These are phyloP conservation scores for Gaertneriomyces sp. DNA, from an alignment of 192 early-diverging fungal species.

Conservation along the genomic window DNA sequence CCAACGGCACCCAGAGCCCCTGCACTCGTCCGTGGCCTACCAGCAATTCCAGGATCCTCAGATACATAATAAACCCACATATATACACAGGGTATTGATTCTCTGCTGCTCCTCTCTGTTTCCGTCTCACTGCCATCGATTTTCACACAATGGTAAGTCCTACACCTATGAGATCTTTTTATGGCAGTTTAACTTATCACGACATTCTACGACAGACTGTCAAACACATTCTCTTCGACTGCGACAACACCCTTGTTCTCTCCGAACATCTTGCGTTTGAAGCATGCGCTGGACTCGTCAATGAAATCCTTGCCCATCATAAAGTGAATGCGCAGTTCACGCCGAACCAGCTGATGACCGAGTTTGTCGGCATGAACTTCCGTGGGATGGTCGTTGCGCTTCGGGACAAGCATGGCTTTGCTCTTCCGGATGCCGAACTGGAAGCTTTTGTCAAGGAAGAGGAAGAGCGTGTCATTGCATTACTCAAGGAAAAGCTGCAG, in stretches of 20 bases:
- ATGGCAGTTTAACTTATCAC: too few relatives aligned
- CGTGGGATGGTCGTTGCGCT: constrained; percentile 16
- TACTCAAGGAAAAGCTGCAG: background rate
- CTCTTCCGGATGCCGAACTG: constrained; percentile 1
- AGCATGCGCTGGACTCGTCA: constrained; percentile 6
- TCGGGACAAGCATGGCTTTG: background rate
- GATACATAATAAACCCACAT: too few relatives aligned
- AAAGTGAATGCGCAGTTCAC: constrained; percentile 7
- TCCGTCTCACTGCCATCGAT: too few relatives aligned
- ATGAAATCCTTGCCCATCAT: constrained; percentile 12
- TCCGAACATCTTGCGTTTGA: constrained; percentile 18
- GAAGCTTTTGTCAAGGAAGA: background rate
- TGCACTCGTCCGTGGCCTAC: too few relatives aligned
- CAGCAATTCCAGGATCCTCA: too few relatives aligned
- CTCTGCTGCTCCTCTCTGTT: too few relatives aligned
- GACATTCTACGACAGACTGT: background rate
- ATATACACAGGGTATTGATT: too few relatives aligned
- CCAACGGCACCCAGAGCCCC: too few relatives aligned
- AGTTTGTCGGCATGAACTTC: constrained; percentile 21
- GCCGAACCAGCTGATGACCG: constrained; percentile 1
- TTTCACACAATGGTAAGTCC: too few relatives aligned
- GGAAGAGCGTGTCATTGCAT: constrained; percentile 1
- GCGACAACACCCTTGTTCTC: constrained; percentile 12
- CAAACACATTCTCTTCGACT: constrained; percentile 13
- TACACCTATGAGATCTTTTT: too few relatives aligned